Percentiles rank a stretch among this genome's conserved stretches.
phyloP scores from a whole-genome alignment of 2,329 filamentous ascomycete genomes.

The Sclerotinia minor region DNA sequence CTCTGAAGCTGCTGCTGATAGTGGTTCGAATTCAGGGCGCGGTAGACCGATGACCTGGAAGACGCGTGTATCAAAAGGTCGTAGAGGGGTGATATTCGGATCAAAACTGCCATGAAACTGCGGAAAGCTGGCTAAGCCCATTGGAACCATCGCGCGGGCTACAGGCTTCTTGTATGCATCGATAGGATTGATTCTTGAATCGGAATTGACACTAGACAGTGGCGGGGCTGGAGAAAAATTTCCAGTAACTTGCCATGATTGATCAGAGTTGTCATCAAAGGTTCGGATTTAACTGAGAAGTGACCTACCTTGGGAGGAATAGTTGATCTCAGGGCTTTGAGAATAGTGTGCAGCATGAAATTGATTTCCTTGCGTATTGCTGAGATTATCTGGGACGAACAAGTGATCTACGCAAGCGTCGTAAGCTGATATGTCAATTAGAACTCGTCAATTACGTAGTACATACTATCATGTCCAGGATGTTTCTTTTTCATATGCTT shows the following conservation, averaged over 20 bases:
- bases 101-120: background rate
- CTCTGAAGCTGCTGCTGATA: background rate
- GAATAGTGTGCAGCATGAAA: background rate
- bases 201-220: background rate
- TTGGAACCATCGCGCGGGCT: background rate
- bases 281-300: background rate
- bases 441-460: too few relatives aligned
- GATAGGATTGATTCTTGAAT: background rate
- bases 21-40: background rate
- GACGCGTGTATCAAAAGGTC: background rate
- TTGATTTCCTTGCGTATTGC: conserved; percentile 7
- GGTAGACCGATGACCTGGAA: background rate
- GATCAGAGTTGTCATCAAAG: background rate
- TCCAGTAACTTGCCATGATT: conserved; percentile 1
- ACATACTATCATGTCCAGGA: conserved; percentile 23
- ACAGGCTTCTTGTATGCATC: background rate
- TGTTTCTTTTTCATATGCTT: conserved; percentile 24
- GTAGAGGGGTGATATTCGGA: background rate
- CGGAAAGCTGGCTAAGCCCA: background rate
- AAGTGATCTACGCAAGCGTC: conserved; percentile 13
- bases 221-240: background rate
- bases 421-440: background rate
- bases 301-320: background rate
- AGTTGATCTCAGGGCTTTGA: background rate
- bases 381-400: conserved; percentile 22